phyloP scores from a whole-genome alignment of 805 yeast genomes.

The Hanseniaspora mollemarum region DNA sequence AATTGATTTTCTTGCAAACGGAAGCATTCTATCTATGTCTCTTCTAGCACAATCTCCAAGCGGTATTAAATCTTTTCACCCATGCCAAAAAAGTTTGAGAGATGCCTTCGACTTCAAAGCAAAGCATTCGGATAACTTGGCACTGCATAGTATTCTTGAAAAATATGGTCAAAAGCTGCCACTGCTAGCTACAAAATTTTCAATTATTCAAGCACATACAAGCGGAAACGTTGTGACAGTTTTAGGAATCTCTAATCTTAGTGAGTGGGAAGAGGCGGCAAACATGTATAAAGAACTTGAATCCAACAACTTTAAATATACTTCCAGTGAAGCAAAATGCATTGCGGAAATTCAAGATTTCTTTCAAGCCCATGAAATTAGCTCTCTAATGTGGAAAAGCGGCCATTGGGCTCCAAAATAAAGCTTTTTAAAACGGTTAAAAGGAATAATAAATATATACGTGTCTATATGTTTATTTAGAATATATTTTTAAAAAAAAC shows the following conservation, averaged over 20 bases:
- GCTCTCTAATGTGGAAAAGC: slow-evolving; percentile 57
- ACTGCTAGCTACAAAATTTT: slow-evolving; percentile 67
- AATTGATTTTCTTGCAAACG: slow-evolving; percentile 55
- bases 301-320: slow-evolving; percentile 27
- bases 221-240: slow-evolving; percentile 50
- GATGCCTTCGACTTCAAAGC: slow-evolving; percentile 37
- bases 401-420: slow-evolving; percentile 23
- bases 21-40: slow-evolving; percentile 83
- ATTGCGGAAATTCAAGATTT: slow-evolving; percentile 36
- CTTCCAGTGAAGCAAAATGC: slow-evolving; percentile 35
- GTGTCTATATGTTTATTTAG: background rate
- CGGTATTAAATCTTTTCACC: slow-evolving; percentile 54
- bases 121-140: slow-evolving; percentile 33
- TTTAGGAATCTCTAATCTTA: slow-evolving; percentile 58
- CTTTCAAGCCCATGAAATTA: slow-evolving; percentile 37
- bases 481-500: background rate
- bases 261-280: slow-evolving; percentile 56
- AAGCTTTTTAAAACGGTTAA: background rate
- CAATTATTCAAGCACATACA: slow-evolving; percentile 47
- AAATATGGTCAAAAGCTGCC: slow-evolving; percentile 37
- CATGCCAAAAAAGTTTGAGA: slow-evolving; percentile 52
- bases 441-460: background rate
- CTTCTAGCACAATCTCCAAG: slow-evolving; percentile 57
- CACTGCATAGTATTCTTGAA: slow-evolving; percentile 20
- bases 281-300: slow-evolving; percentile 42